Percentiles rank a stretch among this genome's conserved stretches.
phyloP scores from a whole-genome alignment of 2,329 filamentous ascomycete species.

The Alternaria postmessia region DNA sequence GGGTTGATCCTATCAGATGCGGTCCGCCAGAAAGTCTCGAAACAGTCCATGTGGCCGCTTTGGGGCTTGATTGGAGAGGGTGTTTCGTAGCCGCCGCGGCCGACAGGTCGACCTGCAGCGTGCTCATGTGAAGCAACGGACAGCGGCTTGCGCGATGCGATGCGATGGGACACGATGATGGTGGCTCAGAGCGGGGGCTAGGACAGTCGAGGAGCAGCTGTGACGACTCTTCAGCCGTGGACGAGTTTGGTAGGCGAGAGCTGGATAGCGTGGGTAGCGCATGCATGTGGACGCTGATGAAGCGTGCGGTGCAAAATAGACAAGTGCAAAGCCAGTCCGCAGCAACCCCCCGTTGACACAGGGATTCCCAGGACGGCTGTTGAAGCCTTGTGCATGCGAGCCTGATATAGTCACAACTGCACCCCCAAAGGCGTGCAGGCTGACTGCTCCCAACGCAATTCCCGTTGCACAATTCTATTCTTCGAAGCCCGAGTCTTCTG shows the following conservation, averaged over 20 bases:
- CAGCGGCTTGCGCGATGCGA: constrained; percentile 34
- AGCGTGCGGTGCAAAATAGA: not conserved
- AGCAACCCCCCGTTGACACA: not conserved
- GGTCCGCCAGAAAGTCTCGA: constrained; percentile 27
- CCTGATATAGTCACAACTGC: constrained; percentile 21
- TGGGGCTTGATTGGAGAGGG: constrained; percentile 34
- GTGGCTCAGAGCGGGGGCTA: constrained; percentile 23
- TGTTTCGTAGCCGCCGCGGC: constrained; percentile 43
- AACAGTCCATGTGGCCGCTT: constrained; percentile 25
- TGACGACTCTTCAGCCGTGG: constrained; percentile 8
- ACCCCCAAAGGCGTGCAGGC: constrained; percentile 11
- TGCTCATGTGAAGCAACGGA: constrained; percentile 23
- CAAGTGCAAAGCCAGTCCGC: not conserved
- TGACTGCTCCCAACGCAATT: constrained; percentile 6
- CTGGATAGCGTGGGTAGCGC: not conserved
- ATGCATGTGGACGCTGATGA: not conserved
- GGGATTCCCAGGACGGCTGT: constrained; percentile 9
- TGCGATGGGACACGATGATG: constrained; percentile 12
- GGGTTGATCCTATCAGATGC: constrained; percentile 32
- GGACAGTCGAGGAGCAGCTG: constrained; percentile 8
- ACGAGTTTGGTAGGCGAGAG: not conserved
- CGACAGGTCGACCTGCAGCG: constrained; percentile 25
- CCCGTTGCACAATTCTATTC: constrained; percentile 8
- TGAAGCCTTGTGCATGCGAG: constrained; percentile 14
- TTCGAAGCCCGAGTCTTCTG: constrained; percentile 1